A percentile compares a stretch with the other conserved stretches of the same genome.
phyloP scores from a whole-genome alignment of 1,284 basidiomycete species.

The Puccinia hordei region DNA sequence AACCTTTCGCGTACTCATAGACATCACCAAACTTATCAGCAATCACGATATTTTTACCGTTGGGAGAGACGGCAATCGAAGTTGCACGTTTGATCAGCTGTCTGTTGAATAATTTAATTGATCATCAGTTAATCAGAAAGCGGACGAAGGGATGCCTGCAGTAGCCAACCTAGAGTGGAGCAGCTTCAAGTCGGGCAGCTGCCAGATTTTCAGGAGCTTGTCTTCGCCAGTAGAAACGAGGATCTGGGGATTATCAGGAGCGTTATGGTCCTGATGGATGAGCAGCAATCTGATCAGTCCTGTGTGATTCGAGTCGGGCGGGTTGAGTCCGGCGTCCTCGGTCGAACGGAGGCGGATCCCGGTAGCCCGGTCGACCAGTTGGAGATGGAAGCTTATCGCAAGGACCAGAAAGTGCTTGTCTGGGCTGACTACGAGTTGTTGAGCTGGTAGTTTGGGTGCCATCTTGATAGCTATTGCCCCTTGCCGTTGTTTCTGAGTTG shows the following conservation, averaged over 20 bases:
- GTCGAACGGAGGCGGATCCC: not conserved
- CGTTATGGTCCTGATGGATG: conserved; percentile 29
- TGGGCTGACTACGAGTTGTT: conserved; percentile 13
- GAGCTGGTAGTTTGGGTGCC: not conserved
- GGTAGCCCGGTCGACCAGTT: not conserved
- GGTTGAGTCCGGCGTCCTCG: conserved; percentile 13
- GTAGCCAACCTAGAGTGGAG: conserved; percentile 36
- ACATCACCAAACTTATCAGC: conserved; percentile 50
- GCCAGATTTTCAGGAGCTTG: conserved; percentile 47
- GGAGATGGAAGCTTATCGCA: conserved; percentile 3
- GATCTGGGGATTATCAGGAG: not conserved
- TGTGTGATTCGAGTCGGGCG: conserved; percentile 17
- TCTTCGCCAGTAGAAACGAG: conserved; percentile 46
- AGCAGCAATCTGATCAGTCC: conserved; percentile 36
- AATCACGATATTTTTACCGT: conserved; percentile 50
- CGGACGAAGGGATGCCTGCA: too few relatives aligned
- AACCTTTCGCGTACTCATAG: conserved; percentile 29
- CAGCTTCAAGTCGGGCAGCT: conserved; percentile 30
- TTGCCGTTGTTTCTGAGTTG: not conserved
- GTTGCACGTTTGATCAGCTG: conserved; percentile 44
- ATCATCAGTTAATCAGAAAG: not conserved
- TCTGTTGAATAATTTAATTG: not conserved
- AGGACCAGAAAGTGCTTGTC: not conserved
- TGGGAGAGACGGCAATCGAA: conserved; percentile 35
- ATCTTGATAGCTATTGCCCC: not conserved